Percentiles rank a stretch among this genome's conserved stretches.
phyloP scores from a whole-genome alignment of 2,329 filamentous ascomycete species.

The Diaporthe sp. region DNA sequence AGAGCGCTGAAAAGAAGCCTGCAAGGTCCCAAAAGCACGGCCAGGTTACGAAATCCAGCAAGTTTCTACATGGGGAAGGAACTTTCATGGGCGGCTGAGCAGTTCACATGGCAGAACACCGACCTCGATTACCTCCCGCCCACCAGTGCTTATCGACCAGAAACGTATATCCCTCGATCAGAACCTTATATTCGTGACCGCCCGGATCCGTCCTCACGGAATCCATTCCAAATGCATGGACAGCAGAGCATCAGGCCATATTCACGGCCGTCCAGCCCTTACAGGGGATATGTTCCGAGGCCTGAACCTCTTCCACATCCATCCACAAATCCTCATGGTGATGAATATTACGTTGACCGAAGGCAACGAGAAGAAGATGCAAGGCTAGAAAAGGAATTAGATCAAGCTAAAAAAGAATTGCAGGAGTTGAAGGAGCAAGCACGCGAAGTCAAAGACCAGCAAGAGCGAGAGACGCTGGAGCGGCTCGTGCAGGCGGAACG shows the following conservation, averaged over 20 bases:
- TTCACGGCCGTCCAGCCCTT: background rate
- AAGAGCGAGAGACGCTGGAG: background rate
- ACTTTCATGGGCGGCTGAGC: background rate
- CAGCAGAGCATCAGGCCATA: background rate
- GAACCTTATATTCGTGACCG: background rate
- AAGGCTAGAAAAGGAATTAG: background rate
- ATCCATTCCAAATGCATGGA: background rate
- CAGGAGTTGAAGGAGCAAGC: background rate
- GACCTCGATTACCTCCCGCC: background rate
- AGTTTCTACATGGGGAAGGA: background rate
- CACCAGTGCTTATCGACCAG: too few relatives aligned
- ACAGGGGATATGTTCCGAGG: background rate
- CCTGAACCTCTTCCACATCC: background rate
- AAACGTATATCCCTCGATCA: background rate
- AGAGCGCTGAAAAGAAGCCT: constrained; percentile 12
- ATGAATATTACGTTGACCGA: background rate
- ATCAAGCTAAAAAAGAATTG: background rate
- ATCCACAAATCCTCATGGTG: background rate
- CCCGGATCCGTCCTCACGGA: background rate
- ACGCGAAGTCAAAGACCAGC: background rate
- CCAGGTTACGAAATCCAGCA: background rate
- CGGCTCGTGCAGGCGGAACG: background rate
- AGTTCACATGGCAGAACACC: background rate
- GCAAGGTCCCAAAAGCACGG: background rate
- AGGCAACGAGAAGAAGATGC: too few relatives aligned